Percentiles rank a stretch among this genome's conserved stretches.
Evolutionary conservation across 2,329 filamentous ascomycete genomes (phyloP).

Genomic region (Fusarium sp.): DNA sequence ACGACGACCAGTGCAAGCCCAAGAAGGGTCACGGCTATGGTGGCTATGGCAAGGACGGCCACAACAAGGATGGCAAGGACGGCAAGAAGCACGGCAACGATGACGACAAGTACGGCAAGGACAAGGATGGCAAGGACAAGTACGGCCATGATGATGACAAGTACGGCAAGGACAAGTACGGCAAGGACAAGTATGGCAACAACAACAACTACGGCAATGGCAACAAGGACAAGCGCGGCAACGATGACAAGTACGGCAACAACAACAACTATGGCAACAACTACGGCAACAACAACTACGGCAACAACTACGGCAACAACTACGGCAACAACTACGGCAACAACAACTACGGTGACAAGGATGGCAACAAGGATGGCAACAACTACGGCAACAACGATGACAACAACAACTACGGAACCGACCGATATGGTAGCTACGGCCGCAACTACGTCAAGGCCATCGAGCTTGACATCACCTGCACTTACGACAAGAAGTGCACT

Average conservation of each 20-base stretch:
- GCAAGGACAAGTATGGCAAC: neutral
- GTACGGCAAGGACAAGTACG: neutral
- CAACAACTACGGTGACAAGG: neutral
- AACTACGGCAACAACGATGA: neutral
- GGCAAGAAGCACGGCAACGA: neutral
- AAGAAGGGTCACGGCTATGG: neutral
- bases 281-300: neutral
- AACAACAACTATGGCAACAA: neutral
- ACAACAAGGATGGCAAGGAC: neutral
- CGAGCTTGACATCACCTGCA: conserved; percentile 21
- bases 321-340: neutral
- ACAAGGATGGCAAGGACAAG: neutral
- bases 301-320: neutral
- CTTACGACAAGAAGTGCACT: conserved; percentile 26
- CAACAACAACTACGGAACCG: neutral
- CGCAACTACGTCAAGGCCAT: conserved; percentile 19
- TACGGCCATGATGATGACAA: neutral
- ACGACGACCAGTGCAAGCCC: conserved; percentile 33
- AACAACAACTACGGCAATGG: neutral
- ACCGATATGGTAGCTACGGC: neutral
- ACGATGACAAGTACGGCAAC: neutral
- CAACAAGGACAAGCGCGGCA: neutral
- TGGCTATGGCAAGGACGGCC: neutral
- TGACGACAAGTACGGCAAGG: neutral
- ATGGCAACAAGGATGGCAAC: neutral